Evolutionary conservation across 257 asterid genomes (phyloP), one percentile per base, ranked within the genome.

Genomic region (Misopates orontium): DNA sequence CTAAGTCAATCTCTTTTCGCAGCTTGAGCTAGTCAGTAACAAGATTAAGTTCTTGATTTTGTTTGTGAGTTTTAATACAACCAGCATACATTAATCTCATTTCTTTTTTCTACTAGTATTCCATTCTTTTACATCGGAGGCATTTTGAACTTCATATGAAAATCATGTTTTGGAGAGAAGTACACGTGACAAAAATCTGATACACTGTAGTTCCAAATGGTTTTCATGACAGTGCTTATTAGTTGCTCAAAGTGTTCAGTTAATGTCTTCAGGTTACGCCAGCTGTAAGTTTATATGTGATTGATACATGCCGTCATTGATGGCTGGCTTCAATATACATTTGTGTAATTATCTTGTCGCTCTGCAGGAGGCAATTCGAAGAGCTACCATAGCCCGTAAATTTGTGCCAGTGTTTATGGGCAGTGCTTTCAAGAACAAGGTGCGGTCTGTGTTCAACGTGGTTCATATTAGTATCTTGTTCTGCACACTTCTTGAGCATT

Each of bases 351-450:
- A 54, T 54, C 41, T 0, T 60, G 41, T 69, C 56, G 47, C 51
- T 69, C 67, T 56, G 62, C 86, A 94, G 99, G 96, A 81, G 63
- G 99, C 97, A 36, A 86, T 94, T 49, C 75, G 99, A 57, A 90
- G 99, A 85, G 96, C 97, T 50, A 90, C 99, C 56, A 56, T 90
- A 61, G 83, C 95, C 18, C 85, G 88, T 42, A 88, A 86, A 64
- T 94, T 94, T 81, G 93, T 94, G 63, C 99, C 99, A 10, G 89
- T 94, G 42, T 94, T 90, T 76, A 94, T 94, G 99, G 99, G 99
- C 18, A 94, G 99, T 82, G 99, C 99, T 64, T 90, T 94, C 76
- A 94, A 94, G 83, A 94, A 94, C 83, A 94, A 94, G 96, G 99
- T 94, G 40, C 13, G 57, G 10, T 36, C 10, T 36, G 42, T 36